Evolutionary conservation across 352 stramenopile genomes (phyloP).

Genomic region (Pythium utonaiense): DNA sequence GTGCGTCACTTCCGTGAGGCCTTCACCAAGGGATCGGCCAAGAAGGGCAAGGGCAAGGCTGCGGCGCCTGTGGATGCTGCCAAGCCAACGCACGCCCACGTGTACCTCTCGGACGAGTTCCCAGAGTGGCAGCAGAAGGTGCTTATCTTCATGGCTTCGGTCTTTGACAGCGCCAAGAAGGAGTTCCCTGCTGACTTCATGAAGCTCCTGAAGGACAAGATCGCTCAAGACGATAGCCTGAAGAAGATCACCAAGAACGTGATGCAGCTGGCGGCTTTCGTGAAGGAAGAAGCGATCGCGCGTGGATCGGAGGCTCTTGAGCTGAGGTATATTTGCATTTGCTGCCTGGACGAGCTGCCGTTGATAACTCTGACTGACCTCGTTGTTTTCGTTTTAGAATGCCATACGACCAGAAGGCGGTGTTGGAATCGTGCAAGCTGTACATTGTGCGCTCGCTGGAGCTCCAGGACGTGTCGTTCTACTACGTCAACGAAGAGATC

Average conservation of each 20-base stretch:
- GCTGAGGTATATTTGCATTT: constrained; percentile 50
- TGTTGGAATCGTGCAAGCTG: constrained; percentile 89
- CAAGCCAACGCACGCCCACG: constrained; percentile 85
- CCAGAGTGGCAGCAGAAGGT: constrained; percentile 84
- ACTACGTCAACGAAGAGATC: constrained; percentile 69
- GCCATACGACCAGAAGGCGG: constrained; percentile 94
- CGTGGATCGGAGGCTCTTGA: constrained; percentile 92
- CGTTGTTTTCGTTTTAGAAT: constrained; percentile 47
- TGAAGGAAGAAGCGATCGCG: constrained; percentile 91
- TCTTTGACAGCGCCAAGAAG: constrained; percentile 51
- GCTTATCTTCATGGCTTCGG: constrained; percentile 68
- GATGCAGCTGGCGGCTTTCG: constrained; percentile 97
- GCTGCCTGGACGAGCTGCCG: not conserved
- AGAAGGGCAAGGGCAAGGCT: constrained; percentile 90
- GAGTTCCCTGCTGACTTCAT: constrained; percentile 83
- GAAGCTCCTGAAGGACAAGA: constrained; percentile 79
- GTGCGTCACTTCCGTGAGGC: constrained; percentile 90
- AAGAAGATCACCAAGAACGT: constrained; percentile 92
- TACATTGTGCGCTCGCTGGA: constrained; percentile 90
- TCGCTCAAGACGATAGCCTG: constrained; percentile 70
- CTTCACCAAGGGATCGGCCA: constrained; percentile 68
- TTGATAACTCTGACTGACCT: constrained; percentile 5
- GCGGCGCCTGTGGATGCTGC: constrained; percentile 67
- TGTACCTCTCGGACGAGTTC: constrained; percentile 86
- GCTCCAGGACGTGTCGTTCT: constrained; percentile 86